Evolutionary conservation across 2,329 filamentous ascomycete species (phyloP), one percentile per base, ranked within the genome.

Genomic region (Pseudohalonectria lignicola): DNA sequence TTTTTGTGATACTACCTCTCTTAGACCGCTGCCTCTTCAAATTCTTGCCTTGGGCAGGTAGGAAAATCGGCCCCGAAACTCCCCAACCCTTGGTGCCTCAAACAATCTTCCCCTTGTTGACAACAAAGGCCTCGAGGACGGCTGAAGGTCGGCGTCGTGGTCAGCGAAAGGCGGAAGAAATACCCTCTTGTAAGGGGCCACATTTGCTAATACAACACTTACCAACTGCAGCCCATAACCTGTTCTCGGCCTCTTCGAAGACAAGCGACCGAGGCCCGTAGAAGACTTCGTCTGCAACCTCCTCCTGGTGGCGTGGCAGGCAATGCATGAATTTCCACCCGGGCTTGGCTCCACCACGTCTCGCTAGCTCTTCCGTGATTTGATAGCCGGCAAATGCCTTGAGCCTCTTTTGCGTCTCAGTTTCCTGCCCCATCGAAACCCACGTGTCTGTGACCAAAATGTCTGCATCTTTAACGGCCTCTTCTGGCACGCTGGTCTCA

Each of bases 241-340:
- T 78, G 56, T 98, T 98, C 64, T 96, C 88, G 0, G 86, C 92
- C 61, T 98, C 92, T 2, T 76, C 78, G 64, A 95, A 98, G 4
- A 96, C 92, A 19, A 98, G 66, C 29, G 85, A 94, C 52, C 82
- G 74, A 0, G 76, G 69, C 34, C 85, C 79, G 60, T 96, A 95
- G 55, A 98, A 96, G 2, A 98, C 88, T 53, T 92, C 87, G 53
- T 98, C 90, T 41, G 74, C 78, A 25, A 98, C 92, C 64, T 98
- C 92, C 59, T 98, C 90, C 0, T 76, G 75, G 55, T 98, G 88
- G 45, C 92, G 76, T 12, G 92, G 92, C 42, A 98, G 63, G 58
- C 92, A 98, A 66, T 98, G 92, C 92, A 98, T 95, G 59, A 98
- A 98, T 61, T 86, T 87, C 92, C 92, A 98, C 45, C 74, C 74